phyloP scores from a whole-genome alignment of 768 basidiomycete genomes.

The Coprinopsis cinerea region DNA sequence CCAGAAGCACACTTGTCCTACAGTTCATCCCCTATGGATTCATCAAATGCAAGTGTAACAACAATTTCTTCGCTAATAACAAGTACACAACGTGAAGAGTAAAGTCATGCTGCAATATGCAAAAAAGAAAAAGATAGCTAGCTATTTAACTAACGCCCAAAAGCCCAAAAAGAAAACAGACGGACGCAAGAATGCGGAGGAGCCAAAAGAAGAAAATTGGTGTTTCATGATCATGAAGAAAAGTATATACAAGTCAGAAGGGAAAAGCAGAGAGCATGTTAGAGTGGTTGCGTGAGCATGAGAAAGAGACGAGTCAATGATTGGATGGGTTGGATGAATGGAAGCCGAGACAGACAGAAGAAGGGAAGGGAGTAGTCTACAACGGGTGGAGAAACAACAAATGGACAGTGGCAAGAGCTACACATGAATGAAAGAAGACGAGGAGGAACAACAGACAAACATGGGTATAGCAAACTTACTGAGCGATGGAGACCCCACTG shows the following conservation, averaged over 20 bases:
- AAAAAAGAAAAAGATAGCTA: constrained; percentile 12
- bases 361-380: constrained; percentile 29
- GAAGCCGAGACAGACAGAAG: constrained; percentile 18
- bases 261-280: constrained; percentile 3
- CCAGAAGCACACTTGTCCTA: no score
- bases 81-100: constrained; percentile 11
- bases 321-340: constrained; percentile 21
- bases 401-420: no score
- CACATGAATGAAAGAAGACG: neutral
- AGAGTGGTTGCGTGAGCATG: neutral
- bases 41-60: neutral
- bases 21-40: neutral
- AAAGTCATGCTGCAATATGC: constrained; percentile 20
- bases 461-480: constrained; percentile 15
- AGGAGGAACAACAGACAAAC: constrained; percentile 2
- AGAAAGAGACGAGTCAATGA: constrained; percentile 1
- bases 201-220: neutral
- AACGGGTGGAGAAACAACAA: constrained; percentile 20
- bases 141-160: constrained; percentile 3
- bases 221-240: neutral
- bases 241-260: neutral
- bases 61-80: constrained; percentile 7
- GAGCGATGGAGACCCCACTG: constrained; percentile 22
- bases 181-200: constrained; percentile 8
- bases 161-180: constrained; percentile 10